Evolutionary conservation across 257 asterid species (phyloP).

Genomic region (Lycium barbarum): DNA sequence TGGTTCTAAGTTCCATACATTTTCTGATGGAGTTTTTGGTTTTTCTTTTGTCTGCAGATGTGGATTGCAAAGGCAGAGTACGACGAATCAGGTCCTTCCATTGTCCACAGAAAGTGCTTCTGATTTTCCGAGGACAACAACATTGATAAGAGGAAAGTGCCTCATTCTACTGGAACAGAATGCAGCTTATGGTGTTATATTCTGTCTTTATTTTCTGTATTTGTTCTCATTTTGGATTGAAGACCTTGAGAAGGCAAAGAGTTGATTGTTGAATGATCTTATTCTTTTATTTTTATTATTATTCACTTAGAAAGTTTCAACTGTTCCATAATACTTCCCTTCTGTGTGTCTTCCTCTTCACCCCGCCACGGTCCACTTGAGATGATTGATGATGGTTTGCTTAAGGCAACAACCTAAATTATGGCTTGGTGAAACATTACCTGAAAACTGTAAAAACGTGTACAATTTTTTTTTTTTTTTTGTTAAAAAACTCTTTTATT

Average conservation of each 20-base stretch:
- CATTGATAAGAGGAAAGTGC: slow-evolving; percentile 31
- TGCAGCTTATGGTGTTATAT: slow-evolving; percentile 43
- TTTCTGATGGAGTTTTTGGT: background rate
- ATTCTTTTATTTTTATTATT: slow-evolving; percentile 45
- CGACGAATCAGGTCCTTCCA: slow-evolving; percentile 57
- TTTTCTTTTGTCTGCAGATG: slow-evolving; percentile 40
- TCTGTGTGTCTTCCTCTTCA: background rate
- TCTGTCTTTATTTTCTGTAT: slow-evolving; percentile 42
- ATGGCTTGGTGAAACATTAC: too few species aligned
- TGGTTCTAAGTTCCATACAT: background rate
- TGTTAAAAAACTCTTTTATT: too few species aligned
- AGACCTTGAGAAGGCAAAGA: slow-evolving; percentile 42
- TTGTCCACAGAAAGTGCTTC: slow-evolving; percentile 65
- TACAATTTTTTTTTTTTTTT: too few species aligned
- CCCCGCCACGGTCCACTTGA: background rate
- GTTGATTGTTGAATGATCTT: slow-evolving; percentile 50
- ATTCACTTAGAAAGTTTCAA: slow-evolving; percentile 47
- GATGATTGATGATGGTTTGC: background rate
- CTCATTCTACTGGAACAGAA: slow-evolving; percentile 38
- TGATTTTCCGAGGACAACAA: slow-evolving; percentile 35
- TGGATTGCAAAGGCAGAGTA: slow-evolving; percentile 54
- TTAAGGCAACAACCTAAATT: background rate
- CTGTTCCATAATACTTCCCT: slow-evolving; percentile 18
- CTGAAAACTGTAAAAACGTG: too few species aligned
- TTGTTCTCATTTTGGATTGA: slow-evolving; percentile 43